These are phyloP conservation scores for Ochromonas danica DNA, from an alignment of 108 stramenopile species.

Conservation along the genomic window DNA sequence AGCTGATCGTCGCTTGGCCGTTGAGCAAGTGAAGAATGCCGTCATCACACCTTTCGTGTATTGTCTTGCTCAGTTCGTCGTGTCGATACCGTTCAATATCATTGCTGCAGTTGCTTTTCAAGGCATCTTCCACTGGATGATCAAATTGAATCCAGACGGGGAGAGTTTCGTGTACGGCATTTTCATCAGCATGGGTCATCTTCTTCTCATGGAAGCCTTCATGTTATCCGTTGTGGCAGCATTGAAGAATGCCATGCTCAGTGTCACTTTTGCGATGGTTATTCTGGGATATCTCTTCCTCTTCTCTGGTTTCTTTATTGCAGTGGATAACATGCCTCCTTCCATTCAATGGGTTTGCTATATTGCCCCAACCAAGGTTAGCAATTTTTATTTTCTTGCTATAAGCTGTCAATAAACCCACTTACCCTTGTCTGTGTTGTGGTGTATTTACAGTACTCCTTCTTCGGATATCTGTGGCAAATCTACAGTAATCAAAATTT, in stretches of 20 bases:
- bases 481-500: conserved; percentile 42
- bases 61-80: conserved; percentile 41
- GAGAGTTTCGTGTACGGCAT: conserved; percentile 37
- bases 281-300: conserved; percentile 43
- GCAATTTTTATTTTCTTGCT: conserved; percentile 18
- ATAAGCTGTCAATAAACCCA: neutral
- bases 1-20: conserved; percentile 35
- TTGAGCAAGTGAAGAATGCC: conserved; percentile 47
- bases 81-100: conserved; percentile 37
- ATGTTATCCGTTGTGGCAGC: conserved; percentile 49
- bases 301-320: conserved; percentile 43
- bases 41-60: conserved; percentile 39
- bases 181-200: conserved; percentile 27
- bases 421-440: neutral
- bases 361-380: neutral
- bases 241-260: conserved; percentile 49
- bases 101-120: conserved; percentile 36
- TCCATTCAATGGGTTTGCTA: neutral
- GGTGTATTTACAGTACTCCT: conserved; percentile 34
- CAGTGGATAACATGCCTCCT: conserved; percentile 4
- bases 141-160: neutral
- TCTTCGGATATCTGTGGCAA: conserved; percentile 42
- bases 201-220: conserved; percentile 45
- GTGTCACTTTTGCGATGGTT: conserved; percentile 46
- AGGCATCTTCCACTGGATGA: conserved; percentile 47